A percentile compares a stretch with the other conserved stretches of the same genome.
These are phyloP conservation scores for Dendrostoma leiphaemia DNA, from an alignment of 2,329 filamentous ascomycete species.

Conservation along the genomic window DNA sequence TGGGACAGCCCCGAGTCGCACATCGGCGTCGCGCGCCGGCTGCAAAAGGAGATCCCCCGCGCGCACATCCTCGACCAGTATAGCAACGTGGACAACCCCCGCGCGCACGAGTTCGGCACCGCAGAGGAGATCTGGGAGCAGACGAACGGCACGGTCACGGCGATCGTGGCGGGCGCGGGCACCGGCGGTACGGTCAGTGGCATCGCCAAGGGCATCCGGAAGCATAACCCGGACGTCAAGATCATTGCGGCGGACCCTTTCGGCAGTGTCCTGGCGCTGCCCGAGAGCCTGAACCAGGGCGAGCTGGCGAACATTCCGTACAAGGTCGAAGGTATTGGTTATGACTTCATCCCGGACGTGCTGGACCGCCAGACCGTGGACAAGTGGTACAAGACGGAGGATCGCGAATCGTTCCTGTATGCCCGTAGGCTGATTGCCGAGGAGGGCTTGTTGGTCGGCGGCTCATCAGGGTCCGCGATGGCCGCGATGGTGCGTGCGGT, in stretches of 20 bases:
- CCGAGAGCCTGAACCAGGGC: slow-evolving; percentile 72
- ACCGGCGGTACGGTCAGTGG: slow-evolving; percentile 96
- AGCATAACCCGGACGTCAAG: slow-evolving; percentile 83
- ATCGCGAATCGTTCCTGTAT: slow-evolving; percentile 85
- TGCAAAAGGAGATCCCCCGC: slow-evolving; percentile 95
- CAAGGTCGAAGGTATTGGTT: slow-evolving; percentile 98
- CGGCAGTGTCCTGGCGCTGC: slow-evolving; percentile 86
- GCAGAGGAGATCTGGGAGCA: slow-evolving; percentile 96
- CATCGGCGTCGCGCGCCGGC: slow-evolving; percentile 85
- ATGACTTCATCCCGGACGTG: slow-evolving; percentile 96
- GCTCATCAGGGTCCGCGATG: slow-evolving; percentile 90
- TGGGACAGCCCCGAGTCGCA: slow-evolving; percentile 95
- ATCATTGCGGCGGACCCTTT: slow-evolving; percentile 90
- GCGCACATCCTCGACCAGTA: slow-evolving; percentile 98
- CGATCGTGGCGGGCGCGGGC: slow-evolving; percentile 86
- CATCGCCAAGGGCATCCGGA: slow-evolving; percentile 78
- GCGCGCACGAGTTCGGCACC: slow-evolving; percentile 90
- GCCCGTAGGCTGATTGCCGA: slow-evolving; percentile 90
- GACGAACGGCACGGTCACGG: slow-evolving; percentile 77
- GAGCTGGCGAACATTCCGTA: slow-evolving; percentile 78
- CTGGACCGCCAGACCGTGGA: slow-evolving; percentile 78
- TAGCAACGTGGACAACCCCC: slow-evolving; percentile 84
- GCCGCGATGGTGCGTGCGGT: slow-evolving; percentile 75
- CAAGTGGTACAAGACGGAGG: slow-evolving; percentile 98
- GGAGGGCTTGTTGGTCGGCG: slow-evolving; percentile 90